Evolutionary conservation across 768 basidiomycete species (phyloP), one percentile per base, ranked within the genome.

Genomic region (Tylopilus felleus): DNA sequence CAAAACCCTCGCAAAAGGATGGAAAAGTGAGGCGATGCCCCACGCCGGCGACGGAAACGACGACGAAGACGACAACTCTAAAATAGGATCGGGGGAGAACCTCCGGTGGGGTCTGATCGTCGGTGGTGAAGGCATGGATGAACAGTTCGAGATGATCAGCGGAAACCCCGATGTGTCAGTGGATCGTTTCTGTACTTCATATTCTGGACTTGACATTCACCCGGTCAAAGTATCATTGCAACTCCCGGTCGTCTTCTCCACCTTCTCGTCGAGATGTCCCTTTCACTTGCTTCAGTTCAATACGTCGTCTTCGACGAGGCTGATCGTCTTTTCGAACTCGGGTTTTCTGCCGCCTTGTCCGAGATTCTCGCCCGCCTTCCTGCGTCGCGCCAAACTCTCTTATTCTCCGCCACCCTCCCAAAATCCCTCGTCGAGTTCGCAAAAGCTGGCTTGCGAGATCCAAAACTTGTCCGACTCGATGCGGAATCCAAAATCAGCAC

Each of bases 161-260:
- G 87, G 80, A 64, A 96, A 96, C 65, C 96, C 97, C 1, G 97
- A 99, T 69, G 76, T 98, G 95, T 97, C 72, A 70, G 93, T 82
- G 3, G 10, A 22, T 39, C 43, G 51, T 58, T 53, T 44, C 47
- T 23, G 29, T 28, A 25, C 41, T 47, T 35, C 23, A 33, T 29
- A 29, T 33, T 33, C 33, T 5, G 16, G 13, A 49, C 28, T 49
- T 60, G 51, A 63, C 46, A 13, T 61, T 31, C 14, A 38, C 31
- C 51, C 56, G 38, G 51, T 56, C 22, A 8, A 61, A 98, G 95
- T 19, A 90, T 99, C 58, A 96, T 99, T 60, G 96, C 97, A 22
- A 99, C 97, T 12, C 97, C 97, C 17, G 97, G 97, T 55, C 93
- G 97, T 59, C 77, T 99, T 31, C 82, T 99, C n/a, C 97, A 99